Base-by-base conservation (phyloP, 805 yeast genomes). In the Candida xiaguanensis region DNA sequence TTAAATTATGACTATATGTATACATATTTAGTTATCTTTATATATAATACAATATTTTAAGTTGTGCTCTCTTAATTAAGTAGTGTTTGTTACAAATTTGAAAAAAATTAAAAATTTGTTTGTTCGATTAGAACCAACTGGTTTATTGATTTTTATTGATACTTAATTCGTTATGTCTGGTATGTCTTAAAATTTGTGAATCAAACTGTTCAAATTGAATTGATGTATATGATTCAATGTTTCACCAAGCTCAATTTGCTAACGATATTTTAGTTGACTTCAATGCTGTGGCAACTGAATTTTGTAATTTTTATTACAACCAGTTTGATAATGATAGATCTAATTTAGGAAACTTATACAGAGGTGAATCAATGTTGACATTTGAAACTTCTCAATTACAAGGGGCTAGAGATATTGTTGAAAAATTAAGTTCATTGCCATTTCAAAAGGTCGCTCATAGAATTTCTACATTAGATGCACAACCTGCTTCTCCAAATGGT, bases 311-410 rank as follows among this genome's bases (percentile, higher is more conserved):
- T 60, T 91, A 93, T 79, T 93, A 91, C 78, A 85, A 86, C 63
- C 95, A 87, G 67, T 91, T 91, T 58, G 97, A 90, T 68, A 65
- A 82, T 55, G 96, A 91, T 69, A 86, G 98, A 75, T 65, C 88
- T 43, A 93, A 85, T 64, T 79, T 91, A 61, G 95, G 95, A 52
- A 84, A 86, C 72, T 78, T 91, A 56, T 91, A 91, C 81, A 85
- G 99, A 63, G 96, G 88, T 46, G 90, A 86, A 62, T 89, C 97
- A 20, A 93, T 93, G 99, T 75, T 93, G 67, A 93, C 99, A 34
- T 93, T 93, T 56, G 99, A 93, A 71, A 82, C 90, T 40, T 74
- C 89, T 43, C 97, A 91, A 74, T 74, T 85, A 50, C 99, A 91
- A 72, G 99, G 99, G 51, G 86, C 95, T 42, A 82, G 83, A 70